A percentile compares a stretch with the other conserved stretches of the same genome.
phyloP scores from a whole-genome alignment of 2,329 filamentous ascomycete genomes.

The Penicillium psychrosexuale region DNA sequence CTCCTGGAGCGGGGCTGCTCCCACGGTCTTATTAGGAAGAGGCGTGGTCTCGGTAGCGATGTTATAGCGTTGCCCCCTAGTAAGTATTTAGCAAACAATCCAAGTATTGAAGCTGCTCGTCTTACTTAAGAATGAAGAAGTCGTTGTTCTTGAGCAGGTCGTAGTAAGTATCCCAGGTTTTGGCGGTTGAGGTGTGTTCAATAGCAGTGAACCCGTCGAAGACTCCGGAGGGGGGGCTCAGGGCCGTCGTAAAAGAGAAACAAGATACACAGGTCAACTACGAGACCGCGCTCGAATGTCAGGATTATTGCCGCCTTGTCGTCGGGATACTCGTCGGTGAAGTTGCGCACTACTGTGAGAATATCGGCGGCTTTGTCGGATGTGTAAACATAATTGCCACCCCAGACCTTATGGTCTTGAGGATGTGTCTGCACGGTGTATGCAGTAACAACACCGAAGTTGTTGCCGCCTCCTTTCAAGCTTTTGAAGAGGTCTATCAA shows the following conservation, averaged over 20 bases:
- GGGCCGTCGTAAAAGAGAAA: slow-evolving; percentile 64
- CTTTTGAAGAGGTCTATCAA: slow-evolving; percentile 40
- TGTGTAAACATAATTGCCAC: slow-evolving; percentile 46
- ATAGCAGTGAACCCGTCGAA: slow-evolving; percentile 58
- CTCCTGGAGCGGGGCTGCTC: slow-evolving; percentile 29
- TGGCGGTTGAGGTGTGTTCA: slow-evolving; percentile 45
- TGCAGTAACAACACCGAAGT: slow-evolving; percentile 46
- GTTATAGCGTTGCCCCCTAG: slow-evolving; percentile 39
- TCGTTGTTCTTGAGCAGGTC: slow-evolving; percentile 48
- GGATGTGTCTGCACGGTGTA: slow-evolving; percentile 36
- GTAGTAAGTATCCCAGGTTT: slow-evolving; percentile 48
- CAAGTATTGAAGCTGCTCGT: neutral
- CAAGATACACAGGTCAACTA: slow-evolving; percentile 56
- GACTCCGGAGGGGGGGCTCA: slow-evolving; percentile 50
- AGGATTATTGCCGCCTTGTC: slow-evolving; percentile 60
- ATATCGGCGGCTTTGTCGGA: slow-evolving; percentile 36
- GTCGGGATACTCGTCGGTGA: slow-evolving; percentile 52
- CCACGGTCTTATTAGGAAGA: slow-evolving; percentile 32
- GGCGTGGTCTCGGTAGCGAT: slow-evolving; percentile 42
- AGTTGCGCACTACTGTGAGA: slow-evolving; percentile 34
- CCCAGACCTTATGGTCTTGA: slow-evolving; percentile 43
- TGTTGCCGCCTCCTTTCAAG: slow-evolving; percentile 45
- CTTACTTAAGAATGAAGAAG: slow-evolving; percentile 29
- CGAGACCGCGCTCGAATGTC: slow-evolving; percentile 49
- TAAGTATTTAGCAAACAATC: neutral